Base-by-base conservation (phyloP, 129 eudicot species). In the Lactuca saligna region DNA sequence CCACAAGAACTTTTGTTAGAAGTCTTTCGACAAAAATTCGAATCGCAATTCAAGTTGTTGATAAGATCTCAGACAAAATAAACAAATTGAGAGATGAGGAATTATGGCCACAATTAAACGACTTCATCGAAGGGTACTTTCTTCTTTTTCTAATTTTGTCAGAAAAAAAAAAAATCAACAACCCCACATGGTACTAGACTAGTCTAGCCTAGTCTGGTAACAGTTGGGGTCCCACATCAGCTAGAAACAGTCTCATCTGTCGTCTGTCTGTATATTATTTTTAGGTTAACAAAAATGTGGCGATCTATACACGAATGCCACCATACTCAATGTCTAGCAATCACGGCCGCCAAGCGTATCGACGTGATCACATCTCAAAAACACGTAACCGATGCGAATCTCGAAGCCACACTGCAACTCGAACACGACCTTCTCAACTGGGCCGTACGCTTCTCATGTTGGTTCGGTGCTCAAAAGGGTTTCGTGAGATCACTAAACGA, bases 11-110 rank as follows among this genome's bases (percentile, higher is more conserved):
- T 54, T 58, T 81, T 41, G 90, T 94, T 39, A 83, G 87, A 79
- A 81, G 81, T 72, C 87, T 94, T 37, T 94, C 99, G 51, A 83
- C 96, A 31, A 94, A 94, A 81, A 89, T 90, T 34, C 83, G 87
- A 70, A 87, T 94, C 51, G 89, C 99, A 33, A 89, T 94, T 66
- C 95, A 89, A 79, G 86, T 87, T 38, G 91, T 89, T 59, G 99
- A 94, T 71, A 94, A 80, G 84, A 89, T 89, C 49, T 89, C 97
- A 3, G 91, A 77, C 80, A 94, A 94, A 79, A 89, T 94, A 72
- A 87, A 83, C 57, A 74, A 60, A 61, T 70, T 89, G 73, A 82
- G 99, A 54, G 99, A 94, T 69, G 95, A 85, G 44, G 99, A 94
- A 63, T 83, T 94, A 79, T 94, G 97, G 97, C 99, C 93, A 11